Percentiles rank a stretch among this genome's conserved stretches.
Evolutionary conservation across 2,329 filamentous ascomycete genomes (phyloP).

Genomic region (Diaporthe amygdali): DNA sequence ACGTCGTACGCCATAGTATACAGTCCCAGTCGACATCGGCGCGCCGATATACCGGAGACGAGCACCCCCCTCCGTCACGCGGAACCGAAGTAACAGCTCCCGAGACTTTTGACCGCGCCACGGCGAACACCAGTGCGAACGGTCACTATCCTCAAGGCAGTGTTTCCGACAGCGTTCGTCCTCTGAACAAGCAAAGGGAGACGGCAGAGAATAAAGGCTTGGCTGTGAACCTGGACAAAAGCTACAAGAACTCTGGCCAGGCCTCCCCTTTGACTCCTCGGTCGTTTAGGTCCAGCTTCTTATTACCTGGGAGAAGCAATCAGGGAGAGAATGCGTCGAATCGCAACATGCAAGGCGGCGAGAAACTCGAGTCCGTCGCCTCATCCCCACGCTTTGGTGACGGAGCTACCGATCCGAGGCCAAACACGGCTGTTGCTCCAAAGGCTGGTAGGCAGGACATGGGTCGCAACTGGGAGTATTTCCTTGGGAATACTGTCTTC

Average conservation of each 20-base stretch:
- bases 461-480: slow-evolving; percentile 88
- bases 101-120: slow-evolving; percentile 76
- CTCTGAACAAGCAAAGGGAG: slow-evolving; percentile 68
- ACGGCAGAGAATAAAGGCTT: slow-evolving; percentile 46
- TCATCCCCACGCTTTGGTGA: slow-evolving; percentile 71
- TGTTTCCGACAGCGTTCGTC: slow-evolving; percentile 78
- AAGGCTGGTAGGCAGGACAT: slow-evolving; percentile 43
- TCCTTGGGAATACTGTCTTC: slow-evolving; percentile 91
- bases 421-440: slow-evolving; percentile 35
- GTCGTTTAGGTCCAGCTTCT: slow-evolving; percentile 79
- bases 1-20: slow-evolving; percentile 35
- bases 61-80: slow-evolving; percentile 23
- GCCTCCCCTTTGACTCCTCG: slow-evolving; percentile 71
- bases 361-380: slow-evolving; percentile 82
- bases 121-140: slow-evolving; percentile 77
- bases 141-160: slow-evolving; percentile 64
- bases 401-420: not conserved
- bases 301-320: slow-evolving; percentile 64
- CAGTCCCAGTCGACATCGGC: slow-evolving; percentile 34
- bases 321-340: slow-evolving; percentile 52
- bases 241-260: slow-evolving; percentile 57
- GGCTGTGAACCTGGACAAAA: slow-evolving; percentile 65
- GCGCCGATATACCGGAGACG: slow-evolving; percentile 14
- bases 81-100: slow-evolving; percentile 57
- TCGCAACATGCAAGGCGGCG: slow-evolving; percentile 70